These are phyloP conservation scores for Phytophthora agathidicida DNA, from an alignment of 352 stramenopile genomes.

Conservation along the genomic window DNA sequence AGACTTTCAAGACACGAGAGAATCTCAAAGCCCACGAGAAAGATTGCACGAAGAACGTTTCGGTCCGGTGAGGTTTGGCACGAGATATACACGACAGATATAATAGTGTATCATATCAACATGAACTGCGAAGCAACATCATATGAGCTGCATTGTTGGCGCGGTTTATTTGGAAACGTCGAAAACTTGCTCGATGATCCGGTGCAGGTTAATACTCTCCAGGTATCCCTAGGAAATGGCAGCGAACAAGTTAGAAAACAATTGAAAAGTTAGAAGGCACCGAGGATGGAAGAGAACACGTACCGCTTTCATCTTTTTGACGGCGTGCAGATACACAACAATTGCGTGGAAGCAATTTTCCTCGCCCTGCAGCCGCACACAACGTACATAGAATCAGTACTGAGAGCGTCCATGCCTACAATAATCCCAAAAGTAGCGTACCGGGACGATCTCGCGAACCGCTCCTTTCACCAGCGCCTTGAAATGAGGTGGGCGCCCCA, in stretches of 20 bases:
- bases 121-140: constrained; percentile 9
- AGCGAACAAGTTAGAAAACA: background rate
- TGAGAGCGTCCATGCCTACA: background rate
- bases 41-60: constrained; percentile 46
- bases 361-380: constrained; percentile 53
- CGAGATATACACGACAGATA: background rate
- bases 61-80: constrained; percentile 14
- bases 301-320: constrained; percentile 89
- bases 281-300: constrained; percentile 14
- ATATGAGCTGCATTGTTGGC: constrained; percentile 12
- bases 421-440: constrained; percentile 30
- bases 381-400: constrained; percentile 2
- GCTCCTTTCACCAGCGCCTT: constrained; percentile 79
- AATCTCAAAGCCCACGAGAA: constrained; percentile 78
- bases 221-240: constrained; percentile 63
- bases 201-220: constrained; percentile 88
- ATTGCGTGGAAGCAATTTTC: constrained; percentile 88
- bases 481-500: constrained; percentile 79
- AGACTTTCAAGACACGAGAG: constrained; percentile 74
- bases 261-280: background rate
- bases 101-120: constrained; percentile 7
- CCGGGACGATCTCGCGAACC: constrained; percentile 84
- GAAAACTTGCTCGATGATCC: constrained; percentile 86
- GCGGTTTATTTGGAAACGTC: constrained; percentile 78
- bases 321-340: constrained; percentile 81